Percentiles rank a stretch among this genome's conserved stretches.
Conservation (phyloP, 129 eudicot genomes). For the Pittosporum tobira region DNA sequence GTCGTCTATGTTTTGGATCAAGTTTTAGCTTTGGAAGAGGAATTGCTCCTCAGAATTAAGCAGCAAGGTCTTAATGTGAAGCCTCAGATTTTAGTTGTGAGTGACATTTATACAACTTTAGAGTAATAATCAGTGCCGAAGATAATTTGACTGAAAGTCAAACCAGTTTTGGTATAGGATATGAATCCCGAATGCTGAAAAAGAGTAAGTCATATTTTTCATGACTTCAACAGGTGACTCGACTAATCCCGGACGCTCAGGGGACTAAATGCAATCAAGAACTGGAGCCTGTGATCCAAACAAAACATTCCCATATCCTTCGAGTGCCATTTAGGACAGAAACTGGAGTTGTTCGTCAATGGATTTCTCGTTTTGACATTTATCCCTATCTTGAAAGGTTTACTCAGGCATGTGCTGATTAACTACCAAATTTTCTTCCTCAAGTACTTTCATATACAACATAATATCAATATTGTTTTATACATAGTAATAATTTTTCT, state of each 20-base stretch:
- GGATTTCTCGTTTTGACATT: slow-evolving; percentile 95
- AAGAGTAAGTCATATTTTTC: background rate
- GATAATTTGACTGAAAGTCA: background rate
- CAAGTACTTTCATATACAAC: background rate
- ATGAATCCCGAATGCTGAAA: too few species aligned
- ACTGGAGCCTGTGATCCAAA: slow-evolving; percentile 61
- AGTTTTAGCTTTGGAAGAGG: slow-evolving; percentile 91
- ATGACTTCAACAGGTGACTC: slow-evolving; percentile 50
- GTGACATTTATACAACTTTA: background rate
- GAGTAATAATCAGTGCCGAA: background rate
- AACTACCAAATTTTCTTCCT: background rate
- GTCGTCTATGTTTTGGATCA: slow-evolving; percentile 96
- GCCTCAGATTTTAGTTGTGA: slow-evolving; percentile 95
- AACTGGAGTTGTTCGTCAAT: slow-evolving; percentile 60
- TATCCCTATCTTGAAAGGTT: slow-evolving; percentile 91
- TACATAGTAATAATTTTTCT: background rate
- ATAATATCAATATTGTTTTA: background rate
- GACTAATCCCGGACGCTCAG: slow-evolving; percentile 92
- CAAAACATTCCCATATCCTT: slow-evolving; percentile 84
- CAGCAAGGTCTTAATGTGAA: slow-evolving; percentile 87
- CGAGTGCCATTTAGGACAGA: slow-evolving; percentile 87
- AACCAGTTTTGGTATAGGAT: too few species aligned
- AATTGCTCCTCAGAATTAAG: slow-evolving; percentile 71
- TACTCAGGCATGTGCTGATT: slow-evolving; percentile 46
- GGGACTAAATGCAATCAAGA: slow-evolving; percentile 80